Conservation (phyloP, 176 grass and related monocot genomes). For the Musa troglodytarum region DNA sequence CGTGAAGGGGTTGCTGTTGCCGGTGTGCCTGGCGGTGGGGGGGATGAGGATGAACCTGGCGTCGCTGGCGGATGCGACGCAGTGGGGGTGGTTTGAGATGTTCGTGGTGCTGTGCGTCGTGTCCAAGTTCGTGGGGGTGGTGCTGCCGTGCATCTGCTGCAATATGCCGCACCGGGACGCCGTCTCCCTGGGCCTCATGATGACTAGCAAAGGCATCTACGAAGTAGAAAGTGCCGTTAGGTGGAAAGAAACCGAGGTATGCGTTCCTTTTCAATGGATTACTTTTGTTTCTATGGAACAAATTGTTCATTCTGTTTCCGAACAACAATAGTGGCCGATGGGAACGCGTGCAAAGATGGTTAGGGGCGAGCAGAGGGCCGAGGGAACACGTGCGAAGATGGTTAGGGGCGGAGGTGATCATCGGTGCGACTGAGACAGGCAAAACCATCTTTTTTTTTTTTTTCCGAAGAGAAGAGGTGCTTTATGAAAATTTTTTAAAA, state of each 20-base stretch:
- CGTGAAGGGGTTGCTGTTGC: slow-evolving; percentile 48
- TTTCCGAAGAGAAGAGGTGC: too few relatives aligned
- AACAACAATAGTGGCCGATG: too few relatives aligned
- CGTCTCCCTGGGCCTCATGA: slow-evolving; percentile 46
- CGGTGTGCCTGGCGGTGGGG: slow-evolving; percentile 46
- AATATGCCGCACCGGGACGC: slow-evolving; percentile 41
- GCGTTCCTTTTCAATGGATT: too few relatives aligned
- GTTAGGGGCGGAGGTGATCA: too few relatives aligned
- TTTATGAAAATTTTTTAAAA: too few relatives aligned
- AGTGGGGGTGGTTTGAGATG: slow-evolving; percentile 30
- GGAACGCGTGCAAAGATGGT: too few relatives aligned
- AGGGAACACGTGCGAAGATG: too few relatives aligned
- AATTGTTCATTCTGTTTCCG: too few relatives aligned
- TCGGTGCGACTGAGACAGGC: too few relatives aligned
- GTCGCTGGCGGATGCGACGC: neutral
- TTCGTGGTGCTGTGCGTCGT: slow-evolving; percentile 35
- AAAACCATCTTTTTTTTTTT: too few relatives aligned
- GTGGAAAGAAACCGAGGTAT: slow-evolving; percentile 30
- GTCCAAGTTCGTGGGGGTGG: slow-evolving; percentile 39
- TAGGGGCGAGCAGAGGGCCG: too few relatives aligned
- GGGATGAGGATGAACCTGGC: slow-evolving; percentile 40
- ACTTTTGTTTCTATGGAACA: too few relatives aligned
- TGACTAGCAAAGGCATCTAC: slow-evolving; percentile 71
- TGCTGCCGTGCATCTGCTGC: slow-evolving; percentile 42
- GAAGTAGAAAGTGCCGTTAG: slow-evolving; percentile 33